Conservation (phyloP, 129 eudicot genomes). For the Scalesia atractyloides region DNA sequence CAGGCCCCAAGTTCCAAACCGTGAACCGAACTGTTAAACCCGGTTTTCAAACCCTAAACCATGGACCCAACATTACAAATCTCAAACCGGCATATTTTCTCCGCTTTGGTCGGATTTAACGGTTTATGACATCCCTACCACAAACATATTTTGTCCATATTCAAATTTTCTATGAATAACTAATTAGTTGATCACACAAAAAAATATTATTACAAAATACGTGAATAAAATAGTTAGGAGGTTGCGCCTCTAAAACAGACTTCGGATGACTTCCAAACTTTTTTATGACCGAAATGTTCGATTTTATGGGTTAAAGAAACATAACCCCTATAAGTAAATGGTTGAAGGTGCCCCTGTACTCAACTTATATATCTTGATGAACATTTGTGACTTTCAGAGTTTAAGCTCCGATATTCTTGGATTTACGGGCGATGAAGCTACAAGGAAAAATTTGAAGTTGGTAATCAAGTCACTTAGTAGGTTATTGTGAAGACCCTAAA, state of each 20-base stretch:
- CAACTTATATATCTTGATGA: neutral
- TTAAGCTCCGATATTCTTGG: constrained; percentile 85
- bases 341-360: neutral
- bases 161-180: neutral
- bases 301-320: neutral
- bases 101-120: too few relatives aligned
- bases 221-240: neutral
- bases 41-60: too few relatives aligned
- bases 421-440: constrained; percentile 91
- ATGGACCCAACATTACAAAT: too few relatives aligned
- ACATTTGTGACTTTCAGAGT: constrained; percentile 44
- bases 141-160: neutral
- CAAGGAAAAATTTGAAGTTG: constrained; percentile 68
- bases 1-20: too few relatives aligned
- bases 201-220: neutral
- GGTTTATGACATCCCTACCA: too few relatives aligned
- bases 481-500: constrained; percentile 45
- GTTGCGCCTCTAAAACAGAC: too few relatives aligned
- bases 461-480: constrained; percentile 84
- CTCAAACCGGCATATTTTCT: too few relatives aligned
- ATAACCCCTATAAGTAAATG: neutral
- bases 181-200: neutral
- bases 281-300: neutral
- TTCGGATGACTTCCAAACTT: neutral
- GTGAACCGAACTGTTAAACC: too few relatives aligned